Base-by-base conservation (phyloP, 2,329 filamentous ascomycete genomes). In the Clonostachys byssicola region DNA sequence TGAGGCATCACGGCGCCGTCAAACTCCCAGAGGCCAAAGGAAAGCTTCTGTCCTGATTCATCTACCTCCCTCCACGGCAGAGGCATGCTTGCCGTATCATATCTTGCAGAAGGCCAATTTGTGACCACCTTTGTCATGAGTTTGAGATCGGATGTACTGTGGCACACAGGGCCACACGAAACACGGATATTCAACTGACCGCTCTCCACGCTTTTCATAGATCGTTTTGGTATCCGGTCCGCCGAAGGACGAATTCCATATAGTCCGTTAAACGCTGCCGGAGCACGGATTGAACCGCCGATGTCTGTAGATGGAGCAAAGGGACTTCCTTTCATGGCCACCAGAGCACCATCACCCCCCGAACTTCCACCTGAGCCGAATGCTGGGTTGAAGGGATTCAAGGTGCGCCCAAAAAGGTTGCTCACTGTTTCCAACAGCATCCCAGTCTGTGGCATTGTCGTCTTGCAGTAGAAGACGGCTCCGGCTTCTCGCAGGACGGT, bases 381-480 rank as follows among this genome's bases (percentile, higher is more conserved):
- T 17, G 72, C 65, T 1, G 78, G 72, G 50, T 86, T 86, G 48
- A 76, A 68, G 0, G 86, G 85, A 56, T 86, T 88, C 5, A 86
- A 64, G 0, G 80, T 80, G 33, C 78, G 73, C 2, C 83, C 83
- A 48, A 78, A 82, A 17, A 86, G 61, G 53, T 88, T 85, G 55
- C 83, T 86, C 39, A 14, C 16, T 14, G 14, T 14, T 14, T 39
- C 36, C 14, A 39, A 4, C 6, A 39, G 6, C 60, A 72, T 73
- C 43, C 82, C 64, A 0, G 72, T 75, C 51, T 82, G 78, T 2
- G 85, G 85, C 3, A 88, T 70, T 54, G 86, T 88, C 1, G 85
- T 88, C 63, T 88, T 88, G 53, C 79, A 77, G 54, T 86, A 84
- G 17, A 84, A 65, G 0, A 88, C 73, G 2, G 84, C 85, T 2